Base-by-base conservation (phyloP, 1,139 yeast genomes). In the Hanseniaspora sp. region DNA sequence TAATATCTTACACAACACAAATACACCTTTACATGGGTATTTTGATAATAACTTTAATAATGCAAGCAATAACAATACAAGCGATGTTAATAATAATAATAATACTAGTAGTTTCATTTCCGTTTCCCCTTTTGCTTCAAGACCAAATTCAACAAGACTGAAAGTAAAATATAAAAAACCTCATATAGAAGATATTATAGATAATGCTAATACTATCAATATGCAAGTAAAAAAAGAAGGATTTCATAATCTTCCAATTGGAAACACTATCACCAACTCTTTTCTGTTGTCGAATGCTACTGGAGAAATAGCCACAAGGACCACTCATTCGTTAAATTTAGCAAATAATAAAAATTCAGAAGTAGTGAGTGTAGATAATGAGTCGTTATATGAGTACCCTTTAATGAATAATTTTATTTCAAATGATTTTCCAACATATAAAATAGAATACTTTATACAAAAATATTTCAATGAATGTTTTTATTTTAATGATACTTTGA, bases 171-270 rank as follows among this genome's bases (percentile, higher is more conserved):
- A 8, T 13, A 51, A 51, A 44, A 51, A 51, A 34, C 46, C 46
- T 1, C 54, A 51, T 28, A 51, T 51, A 7, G 54, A 51, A 33
- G 34, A 44, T 23, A 38, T 51, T 29, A 51, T 51, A 23, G 49
- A 51, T 33, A 37, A 17, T 31, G 54, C 54, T 15, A 51, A 45
- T 15, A 39, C 15, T 8, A 51, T 41, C 18, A 51, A 51, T 28
- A 18, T 35, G 11, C 34, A 42, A 6, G 23, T 51, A 7, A 35
- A 39, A 30, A 46, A 43, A 31, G 23, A 13, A 5, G 35, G 37
- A 5, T 43, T n/a, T 15, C 30, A 23, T 13, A 30, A 23, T 8
- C n/a, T 43, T 17, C 31, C 35, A 5, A n/a, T 29, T n/a, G 15
- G 29, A 7, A n/a, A 37, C n/a, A 33, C 9, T 33, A 33, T 13